Evolutionary conservation across 768 basidiomycete genomes (phyloP).

Genomic region (Lentinula boryana): DNA sequence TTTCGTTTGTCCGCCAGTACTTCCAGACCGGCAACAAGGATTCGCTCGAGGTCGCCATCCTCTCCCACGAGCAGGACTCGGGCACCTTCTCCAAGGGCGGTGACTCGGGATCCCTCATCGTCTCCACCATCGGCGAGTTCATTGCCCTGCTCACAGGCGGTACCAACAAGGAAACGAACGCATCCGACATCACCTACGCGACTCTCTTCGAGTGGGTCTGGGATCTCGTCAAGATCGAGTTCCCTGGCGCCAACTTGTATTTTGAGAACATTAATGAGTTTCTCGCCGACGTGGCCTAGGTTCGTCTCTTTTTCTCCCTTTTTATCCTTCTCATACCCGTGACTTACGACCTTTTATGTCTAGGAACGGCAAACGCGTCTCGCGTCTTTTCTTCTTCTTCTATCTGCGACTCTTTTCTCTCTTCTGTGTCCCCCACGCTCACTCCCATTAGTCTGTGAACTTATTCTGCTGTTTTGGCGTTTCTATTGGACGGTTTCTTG

Average conservation of each 20-base stretch:
- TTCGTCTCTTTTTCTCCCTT: conserved; percentile 8
- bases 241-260: conserved; percentile 18
- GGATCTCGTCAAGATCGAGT: conserved; percentile 13
- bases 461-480: no score
- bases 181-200: conserved; percentile 26
- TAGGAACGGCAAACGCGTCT: not conserved
- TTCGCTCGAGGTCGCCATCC: conserved; percentile 23
- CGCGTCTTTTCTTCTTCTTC: not conserved
- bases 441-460: not conserved
- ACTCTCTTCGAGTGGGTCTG: conserved; percentile 30
- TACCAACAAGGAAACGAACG: conserved; percentile 13
- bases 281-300: conserved; percentile 1
- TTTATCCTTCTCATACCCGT: not conserved
- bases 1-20: conserved; percentile 26
- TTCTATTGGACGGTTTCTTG: no score
- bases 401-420: not conserved
- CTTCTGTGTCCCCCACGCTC: conserved; percentile 8
- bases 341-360: not conserved
- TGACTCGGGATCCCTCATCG: conserved; percentile 32
- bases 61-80: conserved; percentile 20
- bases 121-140: conserved; percentile 22
- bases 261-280: not conserved
- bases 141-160: conserved; percentile 24
- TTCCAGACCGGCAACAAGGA: conserved; percentile 8
- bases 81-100: conserved; percentile 26